phyloP scores from a whole-genome alignment of 331 rosid species.

The Arachis monticola region DNA sequence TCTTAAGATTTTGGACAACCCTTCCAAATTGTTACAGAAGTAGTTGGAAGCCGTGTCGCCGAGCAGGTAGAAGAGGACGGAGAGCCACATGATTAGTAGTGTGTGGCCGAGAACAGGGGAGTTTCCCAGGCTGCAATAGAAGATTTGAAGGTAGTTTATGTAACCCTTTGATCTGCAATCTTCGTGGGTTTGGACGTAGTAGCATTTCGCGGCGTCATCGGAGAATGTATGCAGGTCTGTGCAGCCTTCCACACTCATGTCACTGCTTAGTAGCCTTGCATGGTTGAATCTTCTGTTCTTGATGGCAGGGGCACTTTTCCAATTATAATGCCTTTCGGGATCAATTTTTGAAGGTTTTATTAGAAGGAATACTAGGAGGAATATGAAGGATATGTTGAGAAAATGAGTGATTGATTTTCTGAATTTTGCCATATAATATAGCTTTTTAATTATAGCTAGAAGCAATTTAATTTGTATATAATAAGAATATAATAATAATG shows the following conservation, averaged over 20 bases:
- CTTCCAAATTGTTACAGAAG: conserved; percentile 75
- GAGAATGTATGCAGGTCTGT: conserved; percentile 40
- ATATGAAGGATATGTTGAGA: conserved; percentile 43
- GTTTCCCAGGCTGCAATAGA: conserved; percentile 64
- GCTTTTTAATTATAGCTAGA: not conserved
- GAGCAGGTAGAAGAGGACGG: conserved; percentile 72
- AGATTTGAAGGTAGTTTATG: conserved; percentile 70
- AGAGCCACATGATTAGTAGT: conserved; percentile 64
- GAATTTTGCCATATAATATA: no score
- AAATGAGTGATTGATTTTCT: conserved; percentile 33
- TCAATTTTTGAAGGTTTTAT: conserved; percentile 12
- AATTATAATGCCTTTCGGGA: not conserved
- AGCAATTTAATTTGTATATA: conserved; percentile 1
- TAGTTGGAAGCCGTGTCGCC: conserved; percentile 87
- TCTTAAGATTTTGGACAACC: conserved; percentile 61
- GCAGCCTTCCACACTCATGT: conserved; percentile 41
- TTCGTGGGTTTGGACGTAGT: conserved; percentile 50
- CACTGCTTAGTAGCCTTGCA: conserved; percentile 10
- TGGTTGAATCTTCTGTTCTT: conserved; percentile 27
- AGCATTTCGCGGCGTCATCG: conserved; percentile 58
- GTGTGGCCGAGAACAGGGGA: conserved; percentile 55
- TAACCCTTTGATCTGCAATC: conserved; percentile 61
- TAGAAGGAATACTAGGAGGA: conserved; percentile 43
- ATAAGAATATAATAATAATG: not conserved
- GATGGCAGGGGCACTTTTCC: conserved; percentile 2